Conservation (phyloP, 257 asterid species). For the Voacanga thouarsii region DNA sequence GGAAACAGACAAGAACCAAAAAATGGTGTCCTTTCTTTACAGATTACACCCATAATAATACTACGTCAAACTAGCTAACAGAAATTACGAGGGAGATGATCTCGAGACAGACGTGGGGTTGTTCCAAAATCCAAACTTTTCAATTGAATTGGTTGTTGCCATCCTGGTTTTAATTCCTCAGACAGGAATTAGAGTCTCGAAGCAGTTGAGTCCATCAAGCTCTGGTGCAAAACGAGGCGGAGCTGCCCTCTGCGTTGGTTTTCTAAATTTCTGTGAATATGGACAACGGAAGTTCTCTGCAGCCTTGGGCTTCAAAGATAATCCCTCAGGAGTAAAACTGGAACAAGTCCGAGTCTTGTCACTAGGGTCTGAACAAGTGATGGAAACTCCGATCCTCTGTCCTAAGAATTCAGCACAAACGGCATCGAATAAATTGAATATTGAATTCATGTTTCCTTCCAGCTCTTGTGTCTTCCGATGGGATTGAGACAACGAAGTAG, state of each 20-base stretch:
- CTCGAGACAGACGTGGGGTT: no score
- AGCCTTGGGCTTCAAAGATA: conserved; percentile 6
- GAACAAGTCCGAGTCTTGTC: no score
- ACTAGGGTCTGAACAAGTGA: neutral
- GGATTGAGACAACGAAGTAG: no score
- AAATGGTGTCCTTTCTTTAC: no score
- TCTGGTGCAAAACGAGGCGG: conserved; percentile 17
- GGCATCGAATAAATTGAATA: conserved; percentile 44
- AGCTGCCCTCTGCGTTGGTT: neutral
- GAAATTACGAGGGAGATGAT: no score
- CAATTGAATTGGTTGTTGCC: no score
- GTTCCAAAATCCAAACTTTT: no score
- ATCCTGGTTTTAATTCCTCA: neutral
- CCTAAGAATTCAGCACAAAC: conserved; percentile 38
- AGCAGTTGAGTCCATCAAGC: conserved; percentile 7
- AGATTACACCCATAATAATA: no score
- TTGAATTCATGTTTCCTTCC: conserved; percentile 23
- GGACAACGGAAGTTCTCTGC: neutral
- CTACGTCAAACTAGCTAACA: no score
- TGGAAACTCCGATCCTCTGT: conserved; percentile 1
- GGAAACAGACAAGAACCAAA: no score
- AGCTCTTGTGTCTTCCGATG: no score
- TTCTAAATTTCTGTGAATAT: no score
- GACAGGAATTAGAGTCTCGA: neutral
- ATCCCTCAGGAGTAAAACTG: neutral